These are phyloP conservation scores for Hanseniaspora gamundiae DNA, from an alignment of 1,139 yeast genomes.

Conservation along the genomic window DNA sequence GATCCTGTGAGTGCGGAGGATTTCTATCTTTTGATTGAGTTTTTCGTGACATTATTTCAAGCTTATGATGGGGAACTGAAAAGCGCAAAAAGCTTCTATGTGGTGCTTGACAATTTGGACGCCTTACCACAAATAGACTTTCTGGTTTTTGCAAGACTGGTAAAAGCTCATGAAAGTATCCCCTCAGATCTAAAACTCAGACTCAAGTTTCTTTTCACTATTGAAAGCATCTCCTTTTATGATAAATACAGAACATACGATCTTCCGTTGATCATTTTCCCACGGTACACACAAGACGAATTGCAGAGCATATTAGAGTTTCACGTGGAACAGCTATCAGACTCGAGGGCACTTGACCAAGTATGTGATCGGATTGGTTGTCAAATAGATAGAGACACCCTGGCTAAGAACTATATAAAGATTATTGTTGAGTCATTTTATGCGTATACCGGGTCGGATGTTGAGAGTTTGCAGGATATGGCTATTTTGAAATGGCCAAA, in stretches of 20 bases:
- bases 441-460: conserved; percentile 23
- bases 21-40: conserved; percentile 17
- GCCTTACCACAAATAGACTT: conserved; percentile 22
- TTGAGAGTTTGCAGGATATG: conserved; percentile 18
- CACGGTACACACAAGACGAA: conserved; percentile 18
- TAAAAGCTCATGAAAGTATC: conserved; percentile 19
- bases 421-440: conserved; percentile 22
- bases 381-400: conserved; percentile 10
- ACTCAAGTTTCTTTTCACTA: conserved; percentile 17
- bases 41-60: conserved; percentile 13
- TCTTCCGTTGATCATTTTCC: conserved; percentile 22
- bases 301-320: conserved; percentile 14
- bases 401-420: conserved; percentile 17
- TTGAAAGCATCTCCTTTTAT: conserved; percentile 17
- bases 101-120: conserved; percentile 23
- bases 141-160: conserved; percentile 17
- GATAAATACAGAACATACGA: conserved; percentile 17
- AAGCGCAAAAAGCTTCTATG: conserved; percentile 11
- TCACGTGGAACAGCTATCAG: conserved; percentile 12
- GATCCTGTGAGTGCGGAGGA: conserved; percentile 24
- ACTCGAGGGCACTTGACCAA: conserved; percentile 8
- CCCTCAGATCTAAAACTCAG: conserved; percentile 13
- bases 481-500: conserved; percentile 22
- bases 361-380: conserved; percentile 6
- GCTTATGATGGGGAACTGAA: conserved; percentile 9